phyloP scores from a whole-genome alignment of 352 stramenopile genomes.

The Globisporangium spinosum region DNA sequence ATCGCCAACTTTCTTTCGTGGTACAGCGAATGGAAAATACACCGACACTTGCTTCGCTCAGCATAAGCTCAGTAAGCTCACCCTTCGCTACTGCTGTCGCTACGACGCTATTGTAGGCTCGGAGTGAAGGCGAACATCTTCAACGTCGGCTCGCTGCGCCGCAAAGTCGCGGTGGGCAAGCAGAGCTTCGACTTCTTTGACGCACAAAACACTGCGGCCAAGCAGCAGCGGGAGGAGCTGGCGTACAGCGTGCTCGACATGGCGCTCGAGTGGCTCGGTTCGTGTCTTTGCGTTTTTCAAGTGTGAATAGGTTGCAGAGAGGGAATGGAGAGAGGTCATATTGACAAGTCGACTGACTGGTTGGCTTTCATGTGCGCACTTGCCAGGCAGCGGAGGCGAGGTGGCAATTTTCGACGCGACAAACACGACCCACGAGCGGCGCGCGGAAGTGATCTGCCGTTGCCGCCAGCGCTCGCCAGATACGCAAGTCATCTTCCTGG shows the following conservation, averaged over 20 bases:
- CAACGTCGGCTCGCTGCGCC: constrained; percentile 90
- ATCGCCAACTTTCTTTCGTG: constrained; percentile 48
- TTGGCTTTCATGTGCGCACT: not conserved
- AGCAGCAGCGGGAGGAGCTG: constrained; percentile 57
- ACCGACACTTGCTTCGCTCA: not conserved
- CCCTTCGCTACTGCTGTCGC: not conserved
- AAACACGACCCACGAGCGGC: constrained; percentile 57
- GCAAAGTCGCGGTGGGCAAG: constrained; percentile 56
- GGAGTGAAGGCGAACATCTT: constrained; percentile 72
- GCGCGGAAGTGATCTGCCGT: constrained; percentile 23
- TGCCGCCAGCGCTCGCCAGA: constrained; percentile 23
- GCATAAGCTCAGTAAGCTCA: not conserved
- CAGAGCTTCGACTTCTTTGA: constrained; percentile 81
- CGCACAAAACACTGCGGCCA: constrained; percentile 62
- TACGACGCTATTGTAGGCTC: constrained; percentile 21
- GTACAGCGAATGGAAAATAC: constrained; percentile 10
- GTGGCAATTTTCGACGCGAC: constrained; percentile 77
- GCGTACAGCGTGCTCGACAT: constrained; percentile 48
- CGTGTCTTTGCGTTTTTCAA: not conserved
- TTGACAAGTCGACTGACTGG: not conserved
- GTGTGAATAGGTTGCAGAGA: too few relatives aligned
- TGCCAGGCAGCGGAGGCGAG: constrained; percentile 34
- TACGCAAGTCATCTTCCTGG: constrained; percentile 72
- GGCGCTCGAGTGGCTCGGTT: constrained; percentile 40
- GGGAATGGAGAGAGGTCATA: too few relatives aligned